Base-by-base conservation (phyloP, 371 early-diverging fungal species). In the Smittium culicis region DNA sequence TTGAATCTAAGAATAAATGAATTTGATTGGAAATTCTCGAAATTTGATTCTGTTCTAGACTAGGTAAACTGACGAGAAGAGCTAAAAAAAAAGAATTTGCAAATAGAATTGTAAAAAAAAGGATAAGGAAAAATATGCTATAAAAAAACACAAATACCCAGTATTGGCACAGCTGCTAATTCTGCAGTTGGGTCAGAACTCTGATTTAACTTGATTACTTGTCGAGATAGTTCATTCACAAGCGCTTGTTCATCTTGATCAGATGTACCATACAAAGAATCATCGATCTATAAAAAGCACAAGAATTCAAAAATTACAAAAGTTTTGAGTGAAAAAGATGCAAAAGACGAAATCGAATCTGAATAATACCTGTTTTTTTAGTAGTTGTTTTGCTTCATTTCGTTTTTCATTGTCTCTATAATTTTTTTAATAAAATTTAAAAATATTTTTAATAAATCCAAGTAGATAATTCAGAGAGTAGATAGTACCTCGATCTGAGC, bases 11-110 rank as follows among this genome's bases (percentile, higher is more conserved):
- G 28, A 77, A 66, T 24, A 55, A 17, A 34, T 69, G 70, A 2
- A 69, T 66, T 65, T 76, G 76, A 57, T 30, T 54, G 25, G 66
- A 55, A 14, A 77, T 71, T n/a, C 77, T 75, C 2, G 61, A 45
- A 34, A 66, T 65, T 56, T 71, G 75, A 58, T 34, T 73, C 33
- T 69, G 70, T 14, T 73, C 76, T n/a, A 73, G 71, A 34, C 63
- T 66, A 20, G 71, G 73, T 0, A 76, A 58, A 25, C 69, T 71
- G 28, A 65, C 69, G 29, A 77, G 64, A 20, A 69, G 67, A 25
- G 69, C 67, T 66, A 66, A 35, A 11, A 54, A 54, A 55, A n/a
- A 60, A 20, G 20, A 33, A 30, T 11, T 33, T 60, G 34, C 54
- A 66, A 59, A 59, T 11, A 59, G 25, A 14, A 8, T 45, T 45